Evolutionary conservation across 2,329 filamentous ascomycete species (phyloP), one percentile per base, ranked within the genome.

Genomic region (Exserohilum rostratum): DNA sequence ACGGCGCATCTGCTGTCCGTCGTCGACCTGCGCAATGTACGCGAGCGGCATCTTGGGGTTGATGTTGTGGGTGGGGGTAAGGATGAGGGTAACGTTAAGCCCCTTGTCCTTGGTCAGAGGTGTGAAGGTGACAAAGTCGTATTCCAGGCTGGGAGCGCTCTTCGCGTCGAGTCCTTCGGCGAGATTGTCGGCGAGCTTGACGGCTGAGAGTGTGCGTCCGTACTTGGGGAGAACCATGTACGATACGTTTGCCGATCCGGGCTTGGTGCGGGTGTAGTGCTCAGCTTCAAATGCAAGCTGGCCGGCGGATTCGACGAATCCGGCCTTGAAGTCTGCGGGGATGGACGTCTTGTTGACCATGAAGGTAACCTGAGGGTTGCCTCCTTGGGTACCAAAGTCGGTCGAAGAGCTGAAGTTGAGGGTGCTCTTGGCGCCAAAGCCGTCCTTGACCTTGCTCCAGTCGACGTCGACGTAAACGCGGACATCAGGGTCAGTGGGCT

Each of bases 1-100:
- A 3, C 77, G 71, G 1, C 79, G 66, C 25, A 77, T 64, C 3
- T 73, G 70, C 1, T 65, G 60, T 31, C 65, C 62, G 20, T 78
- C 74, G 42, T 83, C 79, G 13, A 85, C 67, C 5, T 78, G 76
- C 2, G 83, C 69, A 4, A 82, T 79, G 57, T 82, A 85, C 5
- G 75, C 75, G 66, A 86, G 80, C 2, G 76, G 78, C 1, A 76
- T 73, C 18, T 74, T 70, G 0, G 83, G 82, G 50, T 83, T 78
- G 5, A 80, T 78, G 61, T 85, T 84, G 4, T 84, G 75, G 0
- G 78, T 74, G 3, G 76, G 73, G 1, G 74, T 75, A 17, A 80
- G 74, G 30, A 77, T 76, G 18, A 80, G 65, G 1, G 76, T 77
- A 1, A 79, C 53, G 42, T 75, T 75, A 11, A 74, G 64, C 2